Percentiles rank a stretch among this genome's conserved stretches.
Evolutionary conservation across 345 rosid genomes (phyloP).

Genomic region (Eucalyptus sp.): DNA sequence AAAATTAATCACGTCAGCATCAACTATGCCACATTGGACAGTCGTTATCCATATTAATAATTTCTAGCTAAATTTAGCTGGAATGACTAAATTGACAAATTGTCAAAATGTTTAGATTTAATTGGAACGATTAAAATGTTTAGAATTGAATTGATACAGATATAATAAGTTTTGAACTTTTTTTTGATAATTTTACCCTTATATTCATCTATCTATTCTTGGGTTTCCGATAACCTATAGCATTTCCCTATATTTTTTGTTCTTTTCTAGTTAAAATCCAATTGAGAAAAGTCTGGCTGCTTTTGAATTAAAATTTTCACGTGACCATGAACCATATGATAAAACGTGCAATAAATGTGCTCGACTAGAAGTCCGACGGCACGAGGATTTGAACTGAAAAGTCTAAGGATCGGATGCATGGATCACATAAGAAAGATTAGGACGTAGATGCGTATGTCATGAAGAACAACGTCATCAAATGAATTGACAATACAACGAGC

Average conservation of each 20-base stretch:
- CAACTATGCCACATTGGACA: fast-evolving
- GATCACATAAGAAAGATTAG: neutral
- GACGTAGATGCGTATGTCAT: neutral
- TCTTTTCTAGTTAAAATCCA: neutral
- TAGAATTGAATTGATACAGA: no score
- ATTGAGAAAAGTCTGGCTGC: neutral
- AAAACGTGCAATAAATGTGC: neutral
- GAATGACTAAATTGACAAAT: no score
- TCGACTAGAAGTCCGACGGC: neutral
- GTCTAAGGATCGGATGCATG: neutral
- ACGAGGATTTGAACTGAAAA: neutral
- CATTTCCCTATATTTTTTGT: neutral
- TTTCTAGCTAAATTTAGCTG: fast-evolving
- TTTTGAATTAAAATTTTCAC: neutral
- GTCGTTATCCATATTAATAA: fast-evolving
- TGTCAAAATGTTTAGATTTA: no score
- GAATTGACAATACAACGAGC: neutral
- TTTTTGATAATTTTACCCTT: no score
- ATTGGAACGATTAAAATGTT: no score
- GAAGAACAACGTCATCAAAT: neutral
- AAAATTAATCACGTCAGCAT: no score
- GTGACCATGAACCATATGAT: neutral
- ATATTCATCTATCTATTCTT: neutral
- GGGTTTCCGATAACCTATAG: neutral
- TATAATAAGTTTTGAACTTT: no score